Percentiles rank a stretch among this genome's conserved stretches.
Evolutionary conservation across 257 asterid genomes (phyloP).

Genomic region (Rehmannia glutinosa): DNA sequence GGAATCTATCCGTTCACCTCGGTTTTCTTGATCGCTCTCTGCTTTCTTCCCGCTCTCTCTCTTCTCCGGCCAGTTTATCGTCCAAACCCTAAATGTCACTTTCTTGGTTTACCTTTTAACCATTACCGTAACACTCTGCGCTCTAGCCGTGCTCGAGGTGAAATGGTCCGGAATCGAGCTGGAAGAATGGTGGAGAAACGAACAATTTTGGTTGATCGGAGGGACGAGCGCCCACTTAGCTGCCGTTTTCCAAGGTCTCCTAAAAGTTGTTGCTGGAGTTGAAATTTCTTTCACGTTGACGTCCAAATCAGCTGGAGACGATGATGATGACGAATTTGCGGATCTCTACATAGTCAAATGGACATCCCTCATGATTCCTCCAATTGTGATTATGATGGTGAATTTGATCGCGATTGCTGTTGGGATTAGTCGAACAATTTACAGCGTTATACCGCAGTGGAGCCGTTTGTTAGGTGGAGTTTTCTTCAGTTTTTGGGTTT

Average conservation of each 20-base stretch:
- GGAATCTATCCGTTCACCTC: slow-evolving; percentile 73
- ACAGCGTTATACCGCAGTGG: slow-evolving; percentile 70
- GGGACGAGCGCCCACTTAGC: slow-evolving; percentile 78
- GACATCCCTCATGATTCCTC: slow-evolving; percentile 74
- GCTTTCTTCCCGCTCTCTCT: slow-evolving; percentile 71
- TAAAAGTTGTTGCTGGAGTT: slow-evolving; percentile 60
- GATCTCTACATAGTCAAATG: slow-evolving; percentile 64
- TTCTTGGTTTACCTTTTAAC: slow-evolving; percentile 52
- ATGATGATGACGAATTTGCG: slow-evolving; percentile 56
- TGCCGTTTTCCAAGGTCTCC: slow-evolving; percentile 43
- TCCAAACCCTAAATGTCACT: slow-evolving; percentile 56
- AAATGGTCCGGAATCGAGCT: slow-evolving; percentile 72
- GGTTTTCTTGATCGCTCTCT: slow-evolving; percentile 53
- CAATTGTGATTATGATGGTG: slow-evolving; percentile 60
- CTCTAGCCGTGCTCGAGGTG: slow-evolving; percentile 63
- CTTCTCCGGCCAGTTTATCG: slow-evolving; percentile 73
- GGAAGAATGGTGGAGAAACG: slow-evolving; percentile 78
- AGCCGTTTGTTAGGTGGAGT: slow-evolving; percentile 64
- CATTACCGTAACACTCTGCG: slow-evolving; percentile 55
- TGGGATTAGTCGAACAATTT: slow-evolving; percentile 59
- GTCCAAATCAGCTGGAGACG: slow-evolving; percentile 65
- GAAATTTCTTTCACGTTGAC: slow-evolving; percentile 75
- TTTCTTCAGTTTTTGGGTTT: slow-evolving; percentile 73
- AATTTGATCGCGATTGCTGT: slow-evolving; percentile 66
- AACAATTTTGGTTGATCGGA: slow-evolving; percentile 69